Percentiles rank a stretch among this genome's conserved stretches.
These are phyloP conservation scores for Sclerotinia nivalis DNA, from an alignment of 2,329 filamentous ascomycete species.

Conservation along the genomic window DNA sequence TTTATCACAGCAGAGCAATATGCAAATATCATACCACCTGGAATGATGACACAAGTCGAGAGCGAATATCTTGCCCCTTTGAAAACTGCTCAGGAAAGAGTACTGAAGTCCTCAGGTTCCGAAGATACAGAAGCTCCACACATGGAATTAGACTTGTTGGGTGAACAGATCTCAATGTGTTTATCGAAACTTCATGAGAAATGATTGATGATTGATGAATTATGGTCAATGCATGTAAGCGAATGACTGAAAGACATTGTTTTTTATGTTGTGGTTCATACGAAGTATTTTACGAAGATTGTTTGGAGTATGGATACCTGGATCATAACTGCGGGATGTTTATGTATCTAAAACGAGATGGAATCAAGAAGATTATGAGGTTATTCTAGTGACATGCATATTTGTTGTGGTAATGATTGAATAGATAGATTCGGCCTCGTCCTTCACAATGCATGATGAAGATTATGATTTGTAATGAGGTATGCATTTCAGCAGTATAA, in stretches of 20 bases:
- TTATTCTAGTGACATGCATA: neutral
- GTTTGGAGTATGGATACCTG: conserved; percentile 11
- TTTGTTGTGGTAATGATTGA: neutral
- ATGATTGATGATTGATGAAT: conserved; percentile 18
- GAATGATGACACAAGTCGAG: conserved; percentile 58
- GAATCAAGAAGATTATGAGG: neutral
- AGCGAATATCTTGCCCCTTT: conserved; percentile 60
- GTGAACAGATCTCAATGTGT: conserved; percentile 35
- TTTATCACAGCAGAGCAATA: conserved; percentile 54
- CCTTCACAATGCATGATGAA: neutral
- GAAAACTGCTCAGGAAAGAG: conserved; percentile 45
- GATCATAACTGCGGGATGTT: neutral
- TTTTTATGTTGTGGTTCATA: neutral
- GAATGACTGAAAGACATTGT: neutral
- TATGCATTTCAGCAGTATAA: neutral
- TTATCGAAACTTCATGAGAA: conserved; percentile 27
- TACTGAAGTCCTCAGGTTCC: conserved; percentile 24
- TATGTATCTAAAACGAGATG: neutral
- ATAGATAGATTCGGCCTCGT: neutral
- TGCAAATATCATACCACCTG: conserved; percentile 53
- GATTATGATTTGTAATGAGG: neutral
- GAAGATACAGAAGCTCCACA: conserved; percentile 18
- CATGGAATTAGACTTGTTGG: conserved; percentile 35
- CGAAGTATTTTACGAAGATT: neutral
- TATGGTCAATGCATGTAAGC: neutral